Base-by-base conservation (phyloP, 495 filamentous ascomycete species). In the Aspergillus ostianus region DNA sequence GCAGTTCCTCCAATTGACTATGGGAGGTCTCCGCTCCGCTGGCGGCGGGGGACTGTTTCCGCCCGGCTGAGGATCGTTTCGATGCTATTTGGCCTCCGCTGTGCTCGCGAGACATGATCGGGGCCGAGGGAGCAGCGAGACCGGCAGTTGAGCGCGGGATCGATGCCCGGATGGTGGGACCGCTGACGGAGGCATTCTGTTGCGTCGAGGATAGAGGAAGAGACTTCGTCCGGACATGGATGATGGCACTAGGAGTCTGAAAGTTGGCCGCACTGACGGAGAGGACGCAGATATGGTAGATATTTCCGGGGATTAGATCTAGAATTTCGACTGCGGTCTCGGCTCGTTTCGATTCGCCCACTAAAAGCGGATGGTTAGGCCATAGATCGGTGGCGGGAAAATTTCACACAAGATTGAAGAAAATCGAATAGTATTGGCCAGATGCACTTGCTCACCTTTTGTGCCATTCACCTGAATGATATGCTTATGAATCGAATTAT, bases 401-500 rank as follows among this genome's bases (percentile, higher is more conserved):
- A 21, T 5, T 36, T 41, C 12, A 20, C 10, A 52, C 18, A 26
- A 8, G 12, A 53, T 13, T 20, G 75, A 82, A 12, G 23, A 15
- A 12, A 52, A 29, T 21, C 6, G 9, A 21, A 21, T 20, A 49
- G n/a, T 1, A 49, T 4, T 12, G 30, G 21, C 9, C n/a, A 32
- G 15, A 1, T 41, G 29, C 8, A 32, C 8, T 32, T 32, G 29
- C 29, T 73, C 73, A 95, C 92, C 90, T 76, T 92, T 92, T 36
- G 91, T 86, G 36, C 93, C 93, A 68, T 98, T 98, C 56, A 97
- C 86, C 64, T 95, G 90, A 44, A 98, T 92, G 21, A 93, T 84
- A 69, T 96, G 91, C 75, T 92, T 94, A 15, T 89, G 80, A 53
- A 93, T 88, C 13, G 90, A 87, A 58, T 90, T 87, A 55, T 87